Evolutionary conservation across 345 rosid genomes (phyloP), one percentile per base, ranked within the genome.

Genomic region (Hibiscus syriacus): DNA sequence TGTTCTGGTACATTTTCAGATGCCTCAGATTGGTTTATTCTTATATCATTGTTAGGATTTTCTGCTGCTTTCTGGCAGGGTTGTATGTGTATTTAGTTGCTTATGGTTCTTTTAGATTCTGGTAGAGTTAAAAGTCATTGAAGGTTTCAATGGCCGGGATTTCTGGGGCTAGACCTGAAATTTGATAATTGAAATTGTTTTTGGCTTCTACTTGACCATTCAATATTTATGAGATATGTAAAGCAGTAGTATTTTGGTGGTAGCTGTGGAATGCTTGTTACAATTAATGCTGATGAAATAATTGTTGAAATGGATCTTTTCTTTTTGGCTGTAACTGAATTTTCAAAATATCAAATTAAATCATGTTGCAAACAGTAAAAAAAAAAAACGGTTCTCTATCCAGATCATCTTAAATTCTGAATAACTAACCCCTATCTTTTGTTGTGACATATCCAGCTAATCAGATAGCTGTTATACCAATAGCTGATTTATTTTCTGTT

Each of bases 21-120:
- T 68, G 43, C 32, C 73, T 2, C 26, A 1, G 38, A 48, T 36
- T 68, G 46, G 14, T 17, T 70, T 55, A 27, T 74, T 19, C 34
- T 19, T 30, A 53, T 48, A 17, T 45, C 68, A 22, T 20, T 29
- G 9, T 54, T 61, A 4, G 10, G 11, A 5, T 23, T 53, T 2
- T 34, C 53, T 52, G 49, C 64, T 36, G 22, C 55, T 5, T 68
- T 38, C 19, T 54, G 17, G 34, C 22, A 3, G 27, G 57, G 54
- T 62, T 41, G 27, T 53, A 53, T 64, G 11, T 23, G 22, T 23
- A 54, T 10, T 53, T 16, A 53, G 30, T 20, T 50, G 56, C 23
- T 22, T 16, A 22, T 22, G 27, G 5, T 53, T 53, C 23, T 23
- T 10, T 23, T 5, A 25, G 59, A 55, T 55, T 55, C 17, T 4